Percentiles rank a stretch among this genome's conserved stretches.
Conservation (phyloP, 192 early-diverging fungal genomes). For the Backusella sp. region DNA sequence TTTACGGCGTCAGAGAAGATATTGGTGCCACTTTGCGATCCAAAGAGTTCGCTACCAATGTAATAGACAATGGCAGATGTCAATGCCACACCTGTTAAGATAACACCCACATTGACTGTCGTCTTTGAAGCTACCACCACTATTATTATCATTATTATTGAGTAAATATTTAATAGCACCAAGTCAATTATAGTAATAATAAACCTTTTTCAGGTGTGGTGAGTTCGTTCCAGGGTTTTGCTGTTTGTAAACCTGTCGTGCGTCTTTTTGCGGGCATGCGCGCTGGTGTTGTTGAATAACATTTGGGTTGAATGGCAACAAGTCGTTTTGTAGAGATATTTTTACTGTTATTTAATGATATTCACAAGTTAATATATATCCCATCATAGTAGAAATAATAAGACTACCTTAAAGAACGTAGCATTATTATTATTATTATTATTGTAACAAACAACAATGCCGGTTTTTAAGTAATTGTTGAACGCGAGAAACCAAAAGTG, state of each 20-base stretch:
- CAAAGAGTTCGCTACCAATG: conserved; percentile 46
- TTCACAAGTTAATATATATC: not conserved
- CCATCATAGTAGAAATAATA: not conserved
- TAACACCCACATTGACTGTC: conserved; percentile 47
- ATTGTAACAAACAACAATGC: too few relatives aligned
- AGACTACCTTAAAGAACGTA: not conserved
- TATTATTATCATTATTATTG: conserved; percentile 12
- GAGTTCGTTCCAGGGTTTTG: conserved; percentile 50
- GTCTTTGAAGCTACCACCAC: conserved; percentile 52
- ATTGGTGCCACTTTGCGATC: conserved; percentile 48
- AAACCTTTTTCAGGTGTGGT: conserved; percentile 47
- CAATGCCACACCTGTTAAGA: conserved; percentile 43
- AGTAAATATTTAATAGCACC: not conserved
- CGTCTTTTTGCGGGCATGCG: not conserved
- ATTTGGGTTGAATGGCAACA: not conserved
- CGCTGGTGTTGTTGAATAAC: not conserved
- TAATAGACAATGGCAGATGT: conserved; percentile 44
- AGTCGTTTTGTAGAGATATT: not conserved
- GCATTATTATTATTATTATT: not conserved
- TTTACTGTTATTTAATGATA: not conserved
- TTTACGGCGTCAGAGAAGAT: conserved; percentile 56
- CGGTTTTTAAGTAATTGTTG: too few relatives aligned
- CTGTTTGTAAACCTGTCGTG: conserved; percentile 9
- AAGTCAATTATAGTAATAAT: not conserved
- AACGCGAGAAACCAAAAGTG: too few relatives aligned